Percentiles rank a stretch among this genome's conserved stretches.
Conservation (phyloP, 1,284 basidiomycete genomes). For the Cerioporus squamosus region DNA sequence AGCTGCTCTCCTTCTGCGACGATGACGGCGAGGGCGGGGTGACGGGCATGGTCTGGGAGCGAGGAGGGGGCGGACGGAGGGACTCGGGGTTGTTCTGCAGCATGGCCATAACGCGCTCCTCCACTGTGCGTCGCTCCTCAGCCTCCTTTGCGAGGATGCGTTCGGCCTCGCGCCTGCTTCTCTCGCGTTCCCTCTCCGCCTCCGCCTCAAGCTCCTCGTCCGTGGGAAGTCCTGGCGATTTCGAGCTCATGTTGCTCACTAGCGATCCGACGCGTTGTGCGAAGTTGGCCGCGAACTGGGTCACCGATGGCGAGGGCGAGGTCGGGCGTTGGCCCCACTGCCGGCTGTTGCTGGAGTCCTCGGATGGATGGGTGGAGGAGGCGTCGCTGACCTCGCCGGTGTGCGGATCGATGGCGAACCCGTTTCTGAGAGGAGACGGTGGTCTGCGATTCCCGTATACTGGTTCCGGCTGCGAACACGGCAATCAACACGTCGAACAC, state of each 20-base stretch:
- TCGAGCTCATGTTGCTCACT: slow-evolving; percentile 53
- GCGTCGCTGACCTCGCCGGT: slow-evolving; percentile 62
- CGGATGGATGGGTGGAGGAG: slow-evolving; percentile 50
- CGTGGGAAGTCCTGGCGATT: slow-evolving; percentile 55
- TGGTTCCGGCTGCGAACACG: slow-evolving; percentile 38
- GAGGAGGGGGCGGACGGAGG: slow-evolving; percentile 54
- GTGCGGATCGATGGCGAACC: slow-evolving; percentile 50
- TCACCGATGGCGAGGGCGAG: slow-evolving; percentile 67
- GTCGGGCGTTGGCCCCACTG: slow-evolving; percentile 54
- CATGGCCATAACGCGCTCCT: slow-evolving; percentile 77
- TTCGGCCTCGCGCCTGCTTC: slow-evolving; percentile 75
- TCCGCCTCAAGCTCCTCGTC: slow-evolving; percentile 82
- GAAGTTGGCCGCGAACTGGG: slow-evolving; percentile 71
- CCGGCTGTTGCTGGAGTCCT: slow-evolving; percentile 43
- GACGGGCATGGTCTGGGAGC: slow-evolving; percentile 50
- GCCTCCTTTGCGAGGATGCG: slow-evolving; percentile 72
- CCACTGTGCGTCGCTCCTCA: slow-evolving; percentile 64
- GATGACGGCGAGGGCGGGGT: slow-evolving; percentile 63
- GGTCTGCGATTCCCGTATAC: slow-evolving; percentile 49
- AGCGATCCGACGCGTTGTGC: slow-evolving; percentile 71
- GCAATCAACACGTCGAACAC: slow-evolving; percentile 24
- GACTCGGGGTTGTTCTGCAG: slow-evolving; percentile 46
- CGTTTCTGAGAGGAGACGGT: slow-evolving; percentile 71
- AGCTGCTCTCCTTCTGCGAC: slow-evolving; percentile 63
- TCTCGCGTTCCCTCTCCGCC: slow-evolving; percentile 73